These are phyloP conservation scores for Mangifera indica DNA, from an alignment of 345 rosid genomes.

Conservation along the genomic window DNA sequence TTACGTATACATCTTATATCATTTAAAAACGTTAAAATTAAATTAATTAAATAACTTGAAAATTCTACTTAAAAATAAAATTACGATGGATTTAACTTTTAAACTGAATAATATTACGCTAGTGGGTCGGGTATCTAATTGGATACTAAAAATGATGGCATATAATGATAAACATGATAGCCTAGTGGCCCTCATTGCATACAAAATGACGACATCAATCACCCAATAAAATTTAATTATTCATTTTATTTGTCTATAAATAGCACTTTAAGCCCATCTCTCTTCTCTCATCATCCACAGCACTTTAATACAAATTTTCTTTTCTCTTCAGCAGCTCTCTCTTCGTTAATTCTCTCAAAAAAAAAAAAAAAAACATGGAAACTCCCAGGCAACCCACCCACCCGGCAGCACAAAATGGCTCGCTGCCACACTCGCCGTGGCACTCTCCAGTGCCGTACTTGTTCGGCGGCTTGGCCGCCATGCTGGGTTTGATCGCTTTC, in stretches of 20 bases:
- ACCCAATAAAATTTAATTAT: too few relatives aligned
- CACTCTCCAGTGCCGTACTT: slow-evolving; percentile 94
- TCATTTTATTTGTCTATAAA: slow-evolving; percentile 17
- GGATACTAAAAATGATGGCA: too few relatives aligned
- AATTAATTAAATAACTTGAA: too few relatives aligned
- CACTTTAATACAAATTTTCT: background rate
- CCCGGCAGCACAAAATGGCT: background rate
- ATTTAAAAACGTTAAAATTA: too few relatives aligned
- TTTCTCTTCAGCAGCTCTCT: background rate
- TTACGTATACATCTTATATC: too few relatives aligned
- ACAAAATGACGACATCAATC: slow-evolving; percentile 23
- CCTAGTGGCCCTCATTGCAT: background rate
- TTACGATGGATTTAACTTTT: too few relatives aligned
- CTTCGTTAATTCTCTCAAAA: too few relatives aligned
- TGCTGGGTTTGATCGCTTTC: slow-evolving; percentile 87
- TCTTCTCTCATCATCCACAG: background rate
- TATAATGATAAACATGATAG: too few relatives aligned
- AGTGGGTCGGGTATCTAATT: too few relatives aligned
- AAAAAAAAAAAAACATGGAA: background rate
- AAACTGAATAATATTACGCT: too few relatives aligned
- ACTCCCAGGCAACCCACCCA: slow-evolving; percentile 7
- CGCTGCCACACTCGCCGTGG: slow-evolving; percentile 60
- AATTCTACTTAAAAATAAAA: too few relatives aligned
- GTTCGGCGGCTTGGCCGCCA: slow-evolving; percentile 91
- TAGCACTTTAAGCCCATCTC: background rate